Evolutionary conservation across 73 alveolate genomes (phyloP), one percentile per base, ranked within the genome.

Genomic region (Tetrahymena thermophila): DNA sequence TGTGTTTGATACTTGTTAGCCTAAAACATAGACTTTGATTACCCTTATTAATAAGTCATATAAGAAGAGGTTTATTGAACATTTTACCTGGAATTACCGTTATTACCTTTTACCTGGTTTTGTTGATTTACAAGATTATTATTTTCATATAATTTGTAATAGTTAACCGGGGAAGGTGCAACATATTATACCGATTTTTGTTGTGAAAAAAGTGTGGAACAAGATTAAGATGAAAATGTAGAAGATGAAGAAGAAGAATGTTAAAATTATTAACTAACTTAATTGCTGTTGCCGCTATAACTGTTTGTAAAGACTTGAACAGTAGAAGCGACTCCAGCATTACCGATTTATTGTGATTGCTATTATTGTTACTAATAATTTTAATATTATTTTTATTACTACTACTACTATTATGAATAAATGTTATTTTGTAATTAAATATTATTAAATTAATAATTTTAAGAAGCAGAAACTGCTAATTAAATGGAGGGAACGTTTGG

Each of bases 151-250:
- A 71, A 71, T 71, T 71, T 71, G 89, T 71, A 71, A 71, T 71
- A 71, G 42, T 71, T 71, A 71, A 71, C 89, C 89, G 89, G 89
- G 89, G 89, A 71, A 71, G 89, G 89, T 11, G 89, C 89, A 71
- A 71, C 89, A 71, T 71, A 71, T 71, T 71, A 71, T 71, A 71
- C 89, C 89, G 89, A 71, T 71, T 71, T 71, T 71, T 71, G 37
- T 31, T 71, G 31, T 19, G 89, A 25, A 71, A 71, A 71, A 71
- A 71, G 5, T 71, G 35, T 71, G 89, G 89, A 71, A 71, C 37
- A 71, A 71, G 89, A 28, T 71, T n/a, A 71, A 25, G 89, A 71
- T 28, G 89, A 71, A 71, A 71, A 71, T 8, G 89, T 71, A 25
- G 89, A 71, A 28, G 89, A 50, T 11, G 83, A 71, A 7, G 89